Base-by-base conservation (phyloP, 129 eudicot species). In the Solidago caesia region DNA sequence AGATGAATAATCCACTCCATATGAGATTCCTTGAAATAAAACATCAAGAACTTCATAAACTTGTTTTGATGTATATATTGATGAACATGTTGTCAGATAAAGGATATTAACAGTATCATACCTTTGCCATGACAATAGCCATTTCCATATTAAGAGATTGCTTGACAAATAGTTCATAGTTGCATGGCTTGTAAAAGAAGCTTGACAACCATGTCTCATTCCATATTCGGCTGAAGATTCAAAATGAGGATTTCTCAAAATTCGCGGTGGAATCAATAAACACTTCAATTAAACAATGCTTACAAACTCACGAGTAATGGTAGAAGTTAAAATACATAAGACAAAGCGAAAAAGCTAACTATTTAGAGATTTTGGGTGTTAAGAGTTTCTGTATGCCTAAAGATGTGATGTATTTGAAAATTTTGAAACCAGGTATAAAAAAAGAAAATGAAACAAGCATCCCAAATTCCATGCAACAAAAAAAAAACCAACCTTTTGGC, bases 1-100 rank as follows among this genome's bases (percentile, higher is more conserved):
- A 92, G 92, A 83, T 92, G 98, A 87, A 92, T 76, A 70, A 92
- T 92, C 98, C 98, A 92, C 42, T 92, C 96, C 88, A 92, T 82
- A 72, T 86, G 89, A 70, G 84, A 74, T 45, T 87, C 87, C 97
- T 92, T 77, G 76, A 68, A 75, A 68, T 71, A 11, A 75, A 65
- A 53, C 29, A 9, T 75, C 51, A 83, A 53, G 42, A 51, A 70
- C 66, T 21, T 13, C 42, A 43, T 44, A 59, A 39, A 49, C 15
- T 52, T 44, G 70, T 44, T 27, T 27, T 11, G 63, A 10, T 43
- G 42, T 7, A 64, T 29, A 47, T 4, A 72, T 27, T 10, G 44
- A 25, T 27, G 27, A 43, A 59, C 44, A 47, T 1, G 49, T 29
- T 45, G 59, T 46, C 10, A 46, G 8, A 61, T 59, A 6, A 41